Percentiles rank a stretch among this genome's conserved stretches.
Conservation (phyloP, 805 yeast species). For the Yamadazyma sp. region DNA sequence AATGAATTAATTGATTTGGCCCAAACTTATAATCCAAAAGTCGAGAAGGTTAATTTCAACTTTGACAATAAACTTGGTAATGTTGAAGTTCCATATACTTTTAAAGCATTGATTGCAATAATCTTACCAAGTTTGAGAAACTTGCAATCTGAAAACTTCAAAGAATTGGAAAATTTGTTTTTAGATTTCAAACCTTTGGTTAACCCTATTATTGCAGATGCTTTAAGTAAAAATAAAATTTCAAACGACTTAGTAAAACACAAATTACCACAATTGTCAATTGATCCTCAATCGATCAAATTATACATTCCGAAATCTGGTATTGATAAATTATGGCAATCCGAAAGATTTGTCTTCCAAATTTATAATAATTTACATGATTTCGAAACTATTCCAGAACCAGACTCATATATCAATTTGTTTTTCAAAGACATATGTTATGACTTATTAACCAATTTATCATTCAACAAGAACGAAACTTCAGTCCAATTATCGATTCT, state of each 20-base stretch:
- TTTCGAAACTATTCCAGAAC: conserved; percentile 56
- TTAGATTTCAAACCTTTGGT: conserved; percentile 29
- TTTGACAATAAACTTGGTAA: conserved; percentile 32
- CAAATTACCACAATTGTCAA: conserved; percentile 33
- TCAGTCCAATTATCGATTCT: conserved; percentile 77
- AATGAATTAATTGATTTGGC: conserved; percentile 48
- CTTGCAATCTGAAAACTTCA: conserved; percentile 41
- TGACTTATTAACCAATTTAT: conserved; percentile 75
- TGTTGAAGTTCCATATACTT: conserved; percentile 46
- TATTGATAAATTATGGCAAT: conserved; percentile 64
- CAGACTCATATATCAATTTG: conserved; percentile 41
- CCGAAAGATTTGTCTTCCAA: conserved; percentile 59
- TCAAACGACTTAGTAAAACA: conserved; percentile 40
- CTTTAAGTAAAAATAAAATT: conserved; percentile 32
- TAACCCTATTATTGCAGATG: conserved; percentile 30
- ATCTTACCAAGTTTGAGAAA: conserved; percentile 47
- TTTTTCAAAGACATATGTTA: conserved; percentile 70
- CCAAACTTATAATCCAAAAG: conserved; percentile 25
- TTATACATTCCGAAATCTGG: conserved; percentile 19
- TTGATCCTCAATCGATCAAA: conserved; percentile 12
- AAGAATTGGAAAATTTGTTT: conserved; percentile 30
- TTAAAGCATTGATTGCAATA: conserved; percentile 46
- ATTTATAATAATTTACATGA: conserved; percentile 51
- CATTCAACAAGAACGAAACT: conserved; percentile 85
- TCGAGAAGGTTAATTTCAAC: conserved; percentile 21